Evolutionary conservation across 257 asterid genomes (phyloP).

Genomic region (Plectranthus barbatus): DNA sequence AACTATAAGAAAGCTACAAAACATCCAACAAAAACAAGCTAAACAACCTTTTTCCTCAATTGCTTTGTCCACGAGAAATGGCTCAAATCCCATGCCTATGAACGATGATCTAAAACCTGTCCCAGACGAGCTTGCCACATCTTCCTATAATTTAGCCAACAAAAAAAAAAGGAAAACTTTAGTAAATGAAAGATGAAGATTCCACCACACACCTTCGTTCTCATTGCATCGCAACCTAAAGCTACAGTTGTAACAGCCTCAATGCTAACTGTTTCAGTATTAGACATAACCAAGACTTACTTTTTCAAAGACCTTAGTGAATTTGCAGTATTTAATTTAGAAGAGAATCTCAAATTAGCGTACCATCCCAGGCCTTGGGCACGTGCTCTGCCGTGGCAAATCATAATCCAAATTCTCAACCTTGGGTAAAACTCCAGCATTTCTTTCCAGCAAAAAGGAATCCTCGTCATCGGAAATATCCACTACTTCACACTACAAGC

Average conservation of each 20-base stretch:
- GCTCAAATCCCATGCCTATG: conserved; percentile 79
- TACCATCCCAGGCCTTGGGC: conserved; percentile 34
- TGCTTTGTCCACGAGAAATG: conserved; percentile 68
- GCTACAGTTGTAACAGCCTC: not conserved
- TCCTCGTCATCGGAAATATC: conserved; percentile 51
- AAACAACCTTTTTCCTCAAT: conserved; percentile 60
- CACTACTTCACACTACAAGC: conserved; percentile 36
- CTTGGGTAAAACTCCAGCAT: conserved; percentile 41
- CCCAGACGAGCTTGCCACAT: conserved; percentile 72
- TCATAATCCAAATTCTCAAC: conserved; percentile 38
- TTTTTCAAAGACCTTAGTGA: not conserved
- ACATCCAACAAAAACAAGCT: not conserved
- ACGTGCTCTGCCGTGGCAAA: conserved; percentile 23
- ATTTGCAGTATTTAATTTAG: not conserved
- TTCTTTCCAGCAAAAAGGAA: conserved; percentile 23
- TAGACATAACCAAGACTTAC: not conserved
- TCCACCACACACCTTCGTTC: not conserved
- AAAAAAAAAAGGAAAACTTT: not conserved
- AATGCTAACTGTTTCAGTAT: not conserved
- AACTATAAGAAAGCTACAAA: not conserved
- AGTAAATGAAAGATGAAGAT: not conserved
- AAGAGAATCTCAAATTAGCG: conserved; percentile 5
- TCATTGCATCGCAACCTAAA: not conserved
- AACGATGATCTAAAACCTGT: conserved; percentile 56
- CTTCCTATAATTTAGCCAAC: conserved; percentile 28